phyloP scores from a whole-genome alignment of 2,329 filamentous ascomycete species.

The Gaeumannomyces tritici region DNA sequence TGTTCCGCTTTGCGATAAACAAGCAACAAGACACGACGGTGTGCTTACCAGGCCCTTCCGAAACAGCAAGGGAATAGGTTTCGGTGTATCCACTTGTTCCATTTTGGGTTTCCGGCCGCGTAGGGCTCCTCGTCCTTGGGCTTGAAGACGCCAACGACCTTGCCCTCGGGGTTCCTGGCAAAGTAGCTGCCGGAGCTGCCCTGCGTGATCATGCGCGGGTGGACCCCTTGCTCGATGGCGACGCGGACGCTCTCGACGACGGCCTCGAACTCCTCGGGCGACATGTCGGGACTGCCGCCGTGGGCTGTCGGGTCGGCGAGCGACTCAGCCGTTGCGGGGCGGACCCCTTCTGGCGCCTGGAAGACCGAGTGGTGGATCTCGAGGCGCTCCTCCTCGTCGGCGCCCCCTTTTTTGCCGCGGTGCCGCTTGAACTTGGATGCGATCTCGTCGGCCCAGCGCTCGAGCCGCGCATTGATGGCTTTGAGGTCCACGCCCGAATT shows the following conservation, averaged over 20 bases:
- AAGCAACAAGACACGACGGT: neutral
- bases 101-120: slow-evolving; percentile 93
- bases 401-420: slow-evolving; percentile 60
- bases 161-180: slow-evolving; percentile 81
- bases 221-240: slow-evolving; percentile 83
- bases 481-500: slow-evolving; percentile 95
- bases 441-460: slow-evolving; percentile 97
- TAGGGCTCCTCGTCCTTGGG: slow-evolving; percentile 99
- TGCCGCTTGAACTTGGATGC: slow-evolving; percentile 90
- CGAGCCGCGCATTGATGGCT: slow-evolving; percentile 90
- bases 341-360: slow-evolving; percentile 79
- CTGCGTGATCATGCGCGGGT: slow-evolving; percentile 93
- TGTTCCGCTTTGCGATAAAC: neutral
- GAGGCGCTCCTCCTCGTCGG: slow-evolving; percentile 69
- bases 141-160: slow-evolving; percentile 96
- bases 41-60: slow-evolving; percentile 69
- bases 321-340: slow-evolving; percentile 67
- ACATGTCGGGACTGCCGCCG: slow-evolving; percentile 38
- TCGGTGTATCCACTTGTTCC: slow-evolving; percentile 99
- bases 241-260: slow-evolving; percentile 82
- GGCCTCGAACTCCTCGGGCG: slow-evolving; percentile 72
- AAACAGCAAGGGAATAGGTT: slow-evolving; percentile 98
- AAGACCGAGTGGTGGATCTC: slow-evolving; percentile 98
- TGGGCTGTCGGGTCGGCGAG: slow-evolving; percentile 38
- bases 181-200: slow-evolving; percentile 98